Conservation (phyloP, 2,329 filamentous ascomycete species). For the Claviceps sp. region DNA sequence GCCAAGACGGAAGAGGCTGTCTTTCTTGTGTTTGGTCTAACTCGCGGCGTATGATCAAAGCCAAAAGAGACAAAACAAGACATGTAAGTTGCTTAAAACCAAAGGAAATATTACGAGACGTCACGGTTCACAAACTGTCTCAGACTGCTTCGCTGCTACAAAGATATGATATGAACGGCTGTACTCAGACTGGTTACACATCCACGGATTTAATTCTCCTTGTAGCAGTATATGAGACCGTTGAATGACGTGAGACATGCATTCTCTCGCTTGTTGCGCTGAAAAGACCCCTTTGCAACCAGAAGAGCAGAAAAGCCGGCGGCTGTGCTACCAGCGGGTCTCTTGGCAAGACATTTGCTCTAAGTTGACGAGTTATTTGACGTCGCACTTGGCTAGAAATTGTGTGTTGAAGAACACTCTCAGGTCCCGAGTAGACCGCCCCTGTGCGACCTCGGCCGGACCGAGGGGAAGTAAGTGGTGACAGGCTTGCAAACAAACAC, state of each 20-base stretch:
- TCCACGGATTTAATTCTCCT: background rate
- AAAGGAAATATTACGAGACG: background rate
- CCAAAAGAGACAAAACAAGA: background rate
- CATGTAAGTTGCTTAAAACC: background rate
- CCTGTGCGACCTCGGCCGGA: background rate
- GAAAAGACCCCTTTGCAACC: background rate
- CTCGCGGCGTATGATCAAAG: background rate
- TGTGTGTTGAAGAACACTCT: background rate
- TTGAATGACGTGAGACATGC: constrained; percentile 3
- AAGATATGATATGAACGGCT: background rate
- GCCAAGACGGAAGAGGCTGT: background rate
- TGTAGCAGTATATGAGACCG: background rate
- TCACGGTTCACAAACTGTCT: background rate
- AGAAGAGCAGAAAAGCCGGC: background rate
- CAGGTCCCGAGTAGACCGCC: background rate
- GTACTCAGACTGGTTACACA: background rate
- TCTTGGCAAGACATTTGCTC: background rate
- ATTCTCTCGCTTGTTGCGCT: background rate
- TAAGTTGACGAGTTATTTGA: background rate
- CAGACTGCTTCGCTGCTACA: background rate
- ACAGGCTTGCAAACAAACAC: background rate
- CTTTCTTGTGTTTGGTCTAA: background rate
- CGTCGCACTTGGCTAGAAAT: background rate
- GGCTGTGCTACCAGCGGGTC: background rate
- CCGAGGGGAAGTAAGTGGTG: background rate